Percentiles rank a stretch among this genome's conserved stretches.
Evolutionary conservation across 2,329 filamentous ascomycete genomes (phyloP).

Genomic region (Trichoderma brevicompactum): DNA sequence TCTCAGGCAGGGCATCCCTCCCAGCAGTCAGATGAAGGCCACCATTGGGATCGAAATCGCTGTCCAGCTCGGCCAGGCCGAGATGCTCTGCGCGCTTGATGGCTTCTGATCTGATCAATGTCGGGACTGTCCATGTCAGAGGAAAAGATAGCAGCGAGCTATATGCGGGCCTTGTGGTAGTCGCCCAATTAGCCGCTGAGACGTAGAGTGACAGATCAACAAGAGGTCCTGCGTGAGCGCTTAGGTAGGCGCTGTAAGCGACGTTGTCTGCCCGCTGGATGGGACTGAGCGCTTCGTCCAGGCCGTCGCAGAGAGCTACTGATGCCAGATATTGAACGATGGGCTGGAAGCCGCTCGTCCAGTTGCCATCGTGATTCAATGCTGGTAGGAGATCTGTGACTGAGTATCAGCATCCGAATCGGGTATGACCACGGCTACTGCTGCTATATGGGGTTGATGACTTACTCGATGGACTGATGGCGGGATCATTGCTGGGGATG

Average conservation of each 20-base stretch:
- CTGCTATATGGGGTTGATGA: slow-evolving; percentile 32
- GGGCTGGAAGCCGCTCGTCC: slow-evolving; percentile 63
- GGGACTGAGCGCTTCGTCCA: slow-evolving; percentile 48
- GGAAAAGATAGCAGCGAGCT: slow-evolving; percentile 81
- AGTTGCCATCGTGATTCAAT: slow-evolving; percentile 55
- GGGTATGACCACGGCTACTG: background rate
- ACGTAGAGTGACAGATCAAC: slow-evolving; percentile 88
- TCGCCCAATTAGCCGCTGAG: slow-evolving; percentile 84
- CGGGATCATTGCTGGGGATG: slow-evolving; percentile 73
- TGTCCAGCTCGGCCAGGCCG: slow-evolving; percentile 69
- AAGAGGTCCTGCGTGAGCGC: slow-evolving; percentile 74
- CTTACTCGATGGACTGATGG: slow-evolving; percentile 72
- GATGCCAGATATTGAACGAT: slow-evolving; percentile 62
- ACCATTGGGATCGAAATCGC: slow-evolving; percentile 54
- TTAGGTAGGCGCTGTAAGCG: slow-evolving; percentile 70
- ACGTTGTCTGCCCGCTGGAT: slow-evolving; percentile 52
- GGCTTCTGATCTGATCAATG: slow-evolving; percentile 71
- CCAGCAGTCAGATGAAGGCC: slow-evolving; percentile 45
- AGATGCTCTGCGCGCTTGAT: slow-evolving; percentile 71
- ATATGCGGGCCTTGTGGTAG: slow-evolving; percentile 78
- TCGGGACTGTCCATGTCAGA: slow-evolving; percentile 83
- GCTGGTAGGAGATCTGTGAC: slow-evolving; percentile 58
- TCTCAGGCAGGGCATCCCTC: slow-evolving; percentile 46
- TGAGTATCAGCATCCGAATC: background rate
- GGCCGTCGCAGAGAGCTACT: slow-evolving; percentile 41